A percentile compares a stretch with the other conserved stretches of the same genome.
Conservation (phyloP, 108 stramenopile species). For the Schizochytrium sp. region DNA sequence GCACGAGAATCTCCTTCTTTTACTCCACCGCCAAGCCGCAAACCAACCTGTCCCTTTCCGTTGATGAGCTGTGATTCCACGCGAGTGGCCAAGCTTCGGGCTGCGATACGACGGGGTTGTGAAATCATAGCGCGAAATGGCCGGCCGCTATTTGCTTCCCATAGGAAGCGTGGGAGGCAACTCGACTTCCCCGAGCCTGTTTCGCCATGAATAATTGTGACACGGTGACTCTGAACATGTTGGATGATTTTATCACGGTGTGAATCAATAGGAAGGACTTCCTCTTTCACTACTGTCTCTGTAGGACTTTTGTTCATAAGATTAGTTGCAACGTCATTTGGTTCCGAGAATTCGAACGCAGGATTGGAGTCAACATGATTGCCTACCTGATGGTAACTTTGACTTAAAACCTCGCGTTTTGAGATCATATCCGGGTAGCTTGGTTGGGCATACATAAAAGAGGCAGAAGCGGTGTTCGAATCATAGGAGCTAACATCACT, state of each 20-base stretch:
- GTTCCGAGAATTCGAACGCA: too few relatives aligned
- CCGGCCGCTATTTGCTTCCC: neutral
- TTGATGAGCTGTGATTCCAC: neutral
- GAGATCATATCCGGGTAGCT: too few relatives aligned
- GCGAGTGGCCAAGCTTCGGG: neutral
- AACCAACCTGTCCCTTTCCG: neutral
- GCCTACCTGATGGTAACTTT: too few relatives aligned
- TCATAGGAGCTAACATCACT: too few relatives aligned
- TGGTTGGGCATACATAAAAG: too few relatives aligned
- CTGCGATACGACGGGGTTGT: conserved; percentile 45
- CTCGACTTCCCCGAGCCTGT: conserved; percentile 40
- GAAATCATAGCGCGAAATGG: conserved; percentile 22
- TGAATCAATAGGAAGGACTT: conserved; percentile 13
- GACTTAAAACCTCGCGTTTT: too few relatives aligned
- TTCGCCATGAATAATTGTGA: conserved; percentile 32
- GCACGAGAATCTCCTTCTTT: neutral
- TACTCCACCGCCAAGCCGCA: conserved; percentile 46
- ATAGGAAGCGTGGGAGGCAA: conserved; percentile 21
- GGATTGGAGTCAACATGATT: too few relatives aligned
- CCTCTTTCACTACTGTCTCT: neutral
- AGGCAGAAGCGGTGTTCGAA: too few relatives aligned
- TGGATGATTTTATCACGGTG: neutral
- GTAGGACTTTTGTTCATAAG: neutral
- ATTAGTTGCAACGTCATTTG: too few relatives aligned
- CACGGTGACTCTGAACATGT: neutral